A percentile compares a stretch with the other conserved stretches of the same genome.
Conservation (phyloP, 805 yeast species). For the Saccharomycopsis schoenii region DNA sequence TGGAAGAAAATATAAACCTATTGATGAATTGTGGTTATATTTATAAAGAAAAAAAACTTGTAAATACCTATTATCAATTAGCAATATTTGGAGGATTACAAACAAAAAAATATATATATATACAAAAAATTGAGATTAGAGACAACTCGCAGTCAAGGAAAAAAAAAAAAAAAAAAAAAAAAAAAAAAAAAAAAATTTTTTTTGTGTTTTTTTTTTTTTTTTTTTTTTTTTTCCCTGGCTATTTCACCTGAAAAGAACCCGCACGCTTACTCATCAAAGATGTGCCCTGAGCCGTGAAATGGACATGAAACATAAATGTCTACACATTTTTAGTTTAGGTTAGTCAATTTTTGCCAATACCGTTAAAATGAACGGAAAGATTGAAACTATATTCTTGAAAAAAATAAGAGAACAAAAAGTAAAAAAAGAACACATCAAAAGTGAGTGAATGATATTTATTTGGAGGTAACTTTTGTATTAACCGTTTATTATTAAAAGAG, state of each 20-base stretch:
- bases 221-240: not conserved
- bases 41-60: not conserved
- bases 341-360: too few relatives aligned
- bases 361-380: not conserved
- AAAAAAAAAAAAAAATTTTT: not conserved
- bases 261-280: conserved; percentile 6
- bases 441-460: too few relatives aligned
- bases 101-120: not conserved
- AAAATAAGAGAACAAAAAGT: too few relatives aligned
- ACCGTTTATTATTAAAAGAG: too few relatives aligned
- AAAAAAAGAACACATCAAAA: too few relatives aligned
- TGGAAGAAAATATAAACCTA: conserved; percentile 18
- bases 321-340: not conserved
- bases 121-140: not conserved
- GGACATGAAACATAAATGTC: not conserved
- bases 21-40: not conserved
- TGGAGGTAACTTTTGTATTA: too few relatives aligned
- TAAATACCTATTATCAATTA: not conserved
- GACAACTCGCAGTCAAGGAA: not conserved
- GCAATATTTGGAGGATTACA: not conserved
- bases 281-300: not conserved
- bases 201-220: not conserved
- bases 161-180: not conserved
- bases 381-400: not conserved
- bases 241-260: not conserved